Base-by-base conservation (phyloP, 495 filamentous ascomycete species). In the Penicillium tannophilum region DNA sequence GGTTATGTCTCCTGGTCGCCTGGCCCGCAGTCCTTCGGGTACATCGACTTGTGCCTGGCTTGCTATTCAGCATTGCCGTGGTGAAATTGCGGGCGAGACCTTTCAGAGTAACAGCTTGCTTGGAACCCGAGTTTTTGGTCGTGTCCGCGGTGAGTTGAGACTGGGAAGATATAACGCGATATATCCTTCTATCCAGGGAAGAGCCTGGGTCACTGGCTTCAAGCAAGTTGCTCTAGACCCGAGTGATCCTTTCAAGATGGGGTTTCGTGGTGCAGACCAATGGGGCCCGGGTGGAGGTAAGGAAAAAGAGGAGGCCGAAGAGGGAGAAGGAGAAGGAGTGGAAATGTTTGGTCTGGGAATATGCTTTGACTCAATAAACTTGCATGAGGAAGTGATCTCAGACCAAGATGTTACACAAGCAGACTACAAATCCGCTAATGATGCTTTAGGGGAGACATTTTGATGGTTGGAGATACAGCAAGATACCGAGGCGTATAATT, bases 151-250 rank as follows among this genome's bases (percentile, higher is more conserved):
- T 24, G 46, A 30, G 47, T 42, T 33, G 9, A 43, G n/a, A 23
- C 47, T 58, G 6, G 55, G 47, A 19, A 33, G 28, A 17, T 58
- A 58, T 19, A n/a, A 28, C 2, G 55, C 46, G 9, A 52, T 58
- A 16, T 31, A 43, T 19, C 24, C 55, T 26, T 42, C 19, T 33
- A 42, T 58, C 17, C 28, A 31, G 36, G 55, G 55, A 2, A 35
- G 46, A 9, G 55, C 55, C 4, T 58, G 46, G 46, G 36, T 52
- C 12, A 41, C 47, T n/a, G 42, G 46, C 35, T 39, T 58, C 6
- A 51, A 58, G 26, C 55, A 58, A 14, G 55, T 58, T 26, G 46
- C 33, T 16, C n/a, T 51, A 35, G 39, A 51, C 24, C 55, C 55
- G 14, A 44, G 4, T 19, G 55, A 58, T 35, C 55, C 55, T 44